Percentiles rank a stretch among this genome's conserved stretches.
Conservation (phyloP, 75 land plant genomes). For the Cunninghamia lanceolata region DNA sequence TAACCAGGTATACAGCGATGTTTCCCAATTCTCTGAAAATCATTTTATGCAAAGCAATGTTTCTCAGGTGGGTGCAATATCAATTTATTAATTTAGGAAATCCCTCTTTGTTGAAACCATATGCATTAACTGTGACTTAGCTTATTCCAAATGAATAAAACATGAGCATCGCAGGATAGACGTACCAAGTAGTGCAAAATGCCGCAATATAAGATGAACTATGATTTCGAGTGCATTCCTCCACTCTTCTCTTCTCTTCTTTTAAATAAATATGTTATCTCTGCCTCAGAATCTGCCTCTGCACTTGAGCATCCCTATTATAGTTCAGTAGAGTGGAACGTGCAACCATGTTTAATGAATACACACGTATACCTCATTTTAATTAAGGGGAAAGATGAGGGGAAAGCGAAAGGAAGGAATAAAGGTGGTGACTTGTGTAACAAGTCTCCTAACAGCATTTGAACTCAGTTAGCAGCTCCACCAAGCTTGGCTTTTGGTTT, state of each 20-base stretch:
- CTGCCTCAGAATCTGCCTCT: not conserved
- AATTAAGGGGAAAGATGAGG: no score
- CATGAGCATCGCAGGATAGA: not conserved
- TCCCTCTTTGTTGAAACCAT: not conserved
- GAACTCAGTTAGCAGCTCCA: no score
- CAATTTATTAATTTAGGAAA: not conserved
- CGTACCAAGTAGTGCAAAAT: not conserved
- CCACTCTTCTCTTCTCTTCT: not conserved
- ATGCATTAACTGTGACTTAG: not conserved
- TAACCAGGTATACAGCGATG: not conserved
- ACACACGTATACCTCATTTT: no score
- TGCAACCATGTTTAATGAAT: no score
- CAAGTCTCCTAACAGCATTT: no score
- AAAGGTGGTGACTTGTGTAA: no score
- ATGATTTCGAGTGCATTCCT: not conserved
- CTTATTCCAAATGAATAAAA: not conserved
- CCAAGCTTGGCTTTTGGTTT: no score
- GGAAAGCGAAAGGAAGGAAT: no score
- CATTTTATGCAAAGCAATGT: not conserved
- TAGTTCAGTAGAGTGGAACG: no score
- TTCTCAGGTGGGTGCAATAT: not conserved
- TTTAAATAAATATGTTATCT: no score
- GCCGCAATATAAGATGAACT: not conserved
- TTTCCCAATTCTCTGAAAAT: not conserved
- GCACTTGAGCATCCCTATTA: no score